Evolutionary conservation across 2,329 filamentous ascomycete species (phyloP).

Genomic region (Dactylellina leptospora): DNA sequence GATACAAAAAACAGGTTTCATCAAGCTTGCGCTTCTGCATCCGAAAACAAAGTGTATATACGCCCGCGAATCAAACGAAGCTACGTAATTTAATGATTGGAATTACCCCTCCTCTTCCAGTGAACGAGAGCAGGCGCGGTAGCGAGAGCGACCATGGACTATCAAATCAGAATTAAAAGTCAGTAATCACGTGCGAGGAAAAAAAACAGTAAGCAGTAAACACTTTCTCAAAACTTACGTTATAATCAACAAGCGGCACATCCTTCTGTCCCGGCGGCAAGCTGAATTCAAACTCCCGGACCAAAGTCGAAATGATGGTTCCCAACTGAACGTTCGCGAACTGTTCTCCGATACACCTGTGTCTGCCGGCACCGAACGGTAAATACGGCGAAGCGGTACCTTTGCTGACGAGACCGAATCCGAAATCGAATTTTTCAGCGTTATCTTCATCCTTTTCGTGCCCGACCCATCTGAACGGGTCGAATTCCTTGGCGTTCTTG

Average conservation of each 20-base stretch:
- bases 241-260: conserved; percentile 72
- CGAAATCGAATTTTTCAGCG: conserved; percentile 69
- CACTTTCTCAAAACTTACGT: conserved; percentile 18
- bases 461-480: conserved; percentile 70
- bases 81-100: conserved; percentile 34
- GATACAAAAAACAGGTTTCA: neutral
- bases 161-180: conserved; percentile 13
- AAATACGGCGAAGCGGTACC: conserved; percentile 71
- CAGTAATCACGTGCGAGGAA: neutral
- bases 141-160: conserved; percentile 51
- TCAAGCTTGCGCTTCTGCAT: neutral
- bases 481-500: conserved; percentile 68
- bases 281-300: conserved; percentile 69
- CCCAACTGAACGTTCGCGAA: conserved; percentile 76
- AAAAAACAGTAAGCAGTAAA: neutral
- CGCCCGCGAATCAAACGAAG: neutral
- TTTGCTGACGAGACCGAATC: conserved; percentile 70
- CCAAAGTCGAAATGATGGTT: conserved; percentile 71
- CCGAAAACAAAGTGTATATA: neutral
- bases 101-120: conserved; percentile 54
- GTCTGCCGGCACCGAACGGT: conserved; percentile 76
- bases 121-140: conserved; percentile 50
- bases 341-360: conserved; percentile 79
- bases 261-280: conserved; percentile 67
- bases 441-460: conserved; percentile 59